Evolutionary conservation across 768 basidiomycete species (phyloP), one percentile per base, ranked within the genome.

Genomic region (Leccinellum albellum): DNA sequence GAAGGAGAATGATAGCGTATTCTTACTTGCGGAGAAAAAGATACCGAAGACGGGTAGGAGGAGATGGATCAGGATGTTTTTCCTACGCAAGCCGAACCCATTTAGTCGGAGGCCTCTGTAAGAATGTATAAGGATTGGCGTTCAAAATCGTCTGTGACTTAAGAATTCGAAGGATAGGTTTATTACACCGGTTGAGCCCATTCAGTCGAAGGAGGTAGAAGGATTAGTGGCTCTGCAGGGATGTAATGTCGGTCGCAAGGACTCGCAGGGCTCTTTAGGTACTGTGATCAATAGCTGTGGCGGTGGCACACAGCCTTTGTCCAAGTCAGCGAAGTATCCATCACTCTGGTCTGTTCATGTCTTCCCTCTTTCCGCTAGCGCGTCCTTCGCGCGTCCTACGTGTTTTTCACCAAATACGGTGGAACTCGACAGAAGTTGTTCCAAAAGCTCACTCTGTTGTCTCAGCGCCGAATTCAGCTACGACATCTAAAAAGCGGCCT

Each of bases 401-500:
- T 45, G 48, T 46, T 42, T 51, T 62, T 21, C 32, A 58, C 1
- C 32, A 52, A 17, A 35, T 47, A 35, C 70, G 72, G 21, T 67
- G 64, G 57, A 65, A 51, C 45, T 65, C 72, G 3, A 63, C 58
- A n/a, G 62, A 63, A 57, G 4, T 14, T 14, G 23, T 33, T 5
- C 3, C 21, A 10, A 48, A 20, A 10, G 0, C 51, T 4, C 35
- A 4, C 24, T 35, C 53, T 1, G 42, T 54, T 46, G 2, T 40
- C 23, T 37, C 35, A 1, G 20, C 40, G 7, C 42, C 55, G 2
- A 55, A 40, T n/a, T 59, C 58, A 42, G 47, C 50, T 10, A 29
- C 50, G 33, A 69, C 66, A n/a, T 68, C 71, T 13, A 65, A 72
- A 35, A 70, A 73, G 42, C 74, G 81, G 12, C 78, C 78, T 0